phyloP scores from a whole-genome alignment of 768 basidiomycete genomes.

The Pilatotrama ljubarskyi region DNA sequence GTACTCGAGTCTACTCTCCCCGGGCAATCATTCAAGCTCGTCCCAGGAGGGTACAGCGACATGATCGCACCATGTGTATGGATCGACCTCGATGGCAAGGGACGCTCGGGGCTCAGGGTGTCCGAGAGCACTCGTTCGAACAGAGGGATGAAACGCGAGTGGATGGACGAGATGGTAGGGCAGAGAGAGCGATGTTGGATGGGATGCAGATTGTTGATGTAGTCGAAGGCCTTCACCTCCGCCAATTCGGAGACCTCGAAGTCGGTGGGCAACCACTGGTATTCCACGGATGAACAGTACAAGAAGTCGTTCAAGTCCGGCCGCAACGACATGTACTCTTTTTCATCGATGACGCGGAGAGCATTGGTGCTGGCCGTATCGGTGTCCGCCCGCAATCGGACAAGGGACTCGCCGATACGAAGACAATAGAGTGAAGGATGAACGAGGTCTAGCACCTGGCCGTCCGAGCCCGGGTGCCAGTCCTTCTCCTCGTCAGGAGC shows the following conservation, averaged over 20 bases:
- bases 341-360: background rate
- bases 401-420: background rate
- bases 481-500: constrained; percentile 40
- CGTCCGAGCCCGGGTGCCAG: constrained; percentile 48
- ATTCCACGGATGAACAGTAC: constrained; percentile 17
- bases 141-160: constrained; percentile 28
- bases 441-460: constrained; percentile 46
- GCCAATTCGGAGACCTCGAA: constrained; percentile 29
- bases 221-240: constrained; percentile 21
- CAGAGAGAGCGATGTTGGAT: constrained; percentile 18
- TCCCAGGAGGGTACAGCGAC: background rate
- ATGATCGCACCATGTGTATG: constrained; percentile 11
- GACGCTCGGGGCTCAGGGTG: background rate
- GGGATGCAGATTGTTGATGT: constrained; percentile 37
- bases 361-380: background rate
- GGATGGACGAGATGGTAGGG: constrained; percentile 20
- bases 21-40: background rate
- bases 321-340: background rate
- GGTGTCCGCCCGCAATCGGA: background rate
- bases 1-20: background rate
- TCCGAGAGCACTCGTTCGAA: constrained; percentile 30
- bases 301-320: background rate
- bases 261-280: constrained; percentile 35
- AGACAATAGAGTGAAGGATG: constrained; percentile 47
- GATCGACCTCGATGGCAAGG: constrained; percentile 5